Conservation (phyloP, 2,329 filamentous ascomycete genomes). For the Stenocarpella maydis region DNA sequence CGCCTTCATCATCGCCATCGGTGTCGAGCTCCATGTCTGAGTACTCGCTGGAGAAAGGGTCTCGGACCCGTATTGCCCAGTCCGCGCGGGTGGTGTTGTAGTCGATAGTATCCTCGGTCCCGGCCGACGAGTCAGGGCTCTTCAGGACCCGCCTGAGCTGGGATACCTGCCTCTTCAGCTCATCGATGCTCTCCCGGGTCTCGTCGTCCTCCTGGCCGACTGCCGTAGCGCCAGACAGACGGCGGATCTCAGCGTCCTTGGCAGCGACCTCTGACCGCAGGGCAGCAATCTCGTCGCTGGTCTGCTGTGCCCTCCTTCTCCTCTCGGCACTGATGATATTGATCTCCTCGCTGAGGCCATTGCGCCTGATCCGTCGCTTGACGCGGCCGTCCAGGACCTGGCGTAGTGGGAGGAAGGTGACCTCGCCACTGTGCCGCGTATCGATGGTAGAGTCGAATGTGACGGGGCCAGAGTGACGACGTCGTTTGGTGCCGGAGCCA, state of each 20-base stretch:
- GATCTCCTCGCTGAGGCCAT: constrained; percentile 66
- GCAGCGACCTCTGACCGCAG: constrained; percentile 58
- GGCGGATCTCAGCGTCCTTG: constrained; percentile 62
- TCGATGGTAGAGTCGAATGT: constrained; percentile 36
- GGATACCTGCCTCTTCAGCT: constrained; percentile 29
- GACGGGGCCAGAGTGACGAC: constrained; percentile 56
- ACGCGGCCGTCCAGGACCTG: constrained; percentile 66
- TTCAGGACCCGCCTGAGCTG: constrained; percentile 30
- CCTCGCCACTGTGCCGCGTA: constrained; percentile 45
- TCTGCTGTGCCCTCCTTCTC: constrained; percentile 48
- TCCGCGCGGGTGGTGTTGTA: constrained; percentile 47
- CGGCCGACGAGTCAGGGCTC: constrained; percentile 25
- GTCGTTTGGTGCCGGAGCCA: constrained; percentile 44
- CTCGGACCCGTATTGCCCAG: constrained; percentile 60
- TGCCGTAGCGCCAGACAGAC: constrained; percentile 48
- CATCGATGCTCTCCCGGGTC: constrained; percentile 22
- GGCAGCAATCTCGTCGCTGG: constrained; percentile 56
- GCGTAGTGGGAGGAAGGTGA: constrained; percentile 59
- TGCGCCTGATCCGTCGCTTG: constrained; percentile 64
- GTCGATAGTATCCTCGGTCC: constrained; percentile 21
- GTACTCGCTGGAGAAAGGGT: constrained; percentile 56
- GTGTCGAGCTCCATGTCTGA: constrained; percentile 49
- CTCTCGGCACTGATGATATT: constrained; percentile 60
- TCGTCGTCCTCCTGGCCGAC: constrained; percentile 21
- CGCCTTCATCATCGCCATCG: constrained; percentile 48